Evolutionary conservation across 2,329 filamentous ascomycete species (phyloP).

Genomic region (Fusarium sp.): DNA sequence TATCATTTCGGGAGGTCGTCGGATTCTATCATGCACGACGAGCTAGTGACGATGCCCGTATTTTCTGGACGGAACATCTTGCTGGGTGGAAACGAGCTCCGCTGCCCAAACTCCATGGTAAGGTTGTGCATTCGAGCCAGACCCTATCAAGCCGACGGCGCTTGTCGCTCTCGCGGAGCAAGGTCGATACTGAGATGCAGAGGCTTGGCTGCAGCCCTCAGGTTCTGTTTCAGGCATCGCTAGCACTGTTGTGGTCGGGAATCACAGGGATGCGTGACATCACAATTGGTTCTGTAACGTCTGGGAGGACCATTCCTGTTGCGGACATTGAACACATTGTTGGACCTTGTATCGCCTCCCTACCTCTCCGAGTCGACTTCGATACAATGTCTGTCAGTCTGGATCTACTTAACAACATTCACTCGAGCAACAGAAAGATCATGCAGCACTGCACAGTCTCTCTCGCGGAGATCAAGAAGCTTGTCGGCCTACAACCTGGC

Average conservation of each 20-base stretch:
- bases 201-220: constrained; percentile 72
- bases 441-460: constrained; percentile 76
- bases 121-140: constrained; percentile 45
- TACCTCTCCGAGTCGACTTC: constrained; percentile 79
- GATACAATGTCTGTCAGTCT: constrained; percentile 64
- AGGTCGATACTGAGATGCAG: constrained; percentile 55
- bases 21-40: constrained; percentile 60
- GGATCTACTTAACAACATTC: constrained; percentile 76
- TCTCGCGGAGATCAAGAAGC: constrained; percentile 78
- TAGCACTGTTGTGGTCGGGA: constrained; percentile 75
- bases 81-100: constrained; percentile 66
- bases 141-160: constrained; percentile 28
- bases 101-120: constrained; percentile 67
- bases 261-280: constrained; percentile 78
- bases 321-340: constrained; percentile 79
- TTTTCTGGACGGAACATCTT: constrained; percentile 81
- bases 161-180: constrained; percentile 36
- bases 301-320: constrained; percentile 83
- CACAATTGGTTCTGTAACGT: constrained; percentile 84
- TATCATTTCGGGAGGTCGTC: constrained; percentile 74
- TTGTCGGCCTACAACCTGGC: constrained; percentile 67
- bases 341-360: constrained; percentile 83
- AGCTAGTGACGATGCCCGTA: constrained; percentile 60
- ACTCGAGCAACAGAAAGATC: constrained; percentile 75
- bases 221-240: constrained; percentile 81